These are phyloP conservation scores for Epichloe scottii DNA, from an alignment of 2,329 filamentous ascomycete genomes.

Conservation along the genomic window DNA sequence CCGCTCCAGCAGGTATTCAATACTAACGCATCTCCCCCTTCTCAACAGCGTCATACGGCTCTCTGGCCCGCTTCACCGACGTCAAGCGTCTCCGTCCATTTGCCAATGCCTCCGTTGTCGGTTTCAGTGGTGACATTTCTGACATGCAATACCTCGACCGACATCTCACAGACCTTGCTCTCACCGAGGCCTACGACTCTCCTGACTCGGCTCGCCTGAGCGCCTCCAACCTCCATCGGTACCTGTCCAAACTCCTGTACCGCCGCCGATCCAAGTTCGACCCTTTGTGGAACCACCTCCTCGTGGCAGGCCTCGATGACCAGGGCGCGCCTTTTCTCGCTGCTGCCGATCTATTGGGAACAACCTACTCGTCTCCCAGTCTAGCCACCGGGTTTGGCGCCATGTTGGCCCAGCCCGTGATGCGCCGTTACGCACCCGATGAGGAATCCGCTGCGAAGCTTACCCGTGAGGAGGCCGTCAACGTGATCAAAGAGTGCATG, in stretches of 20 bases:
- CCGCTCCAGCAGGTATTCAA: background rate
- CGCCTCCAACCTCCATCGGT: conserved; percentile 91
- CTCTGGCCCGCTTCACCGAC: conserved; percentile 89
- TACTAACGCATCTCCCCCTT: background rate
- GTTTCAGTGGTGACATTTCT: conserved; percentile 92
- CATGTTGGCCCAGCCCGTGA: conserved; percentile 83
- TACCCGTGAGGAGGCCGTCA: conserved; percentile 64
- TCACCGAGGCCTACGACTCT: conserved; percentile 71
- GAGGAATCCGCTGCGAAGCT: conserved; percentile 64
- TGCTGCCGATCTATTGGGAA: conserved; percentile 82
- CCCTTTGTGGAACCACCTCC: conserved; percentile 90
- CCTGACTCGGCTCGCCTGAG: conserved; percentile 44
- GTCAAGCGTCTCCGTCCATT: conserved; percentile 91
- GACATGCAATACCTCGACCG: conserved; percentile 99
- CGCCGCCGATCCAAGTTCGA: conserved; percentile 90
- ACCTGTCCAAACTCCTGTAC: conserved; percentile 93
- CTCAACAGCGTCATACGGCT: conserved; percentile 79
- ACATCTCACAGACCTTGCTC: conserved; percentile 73
- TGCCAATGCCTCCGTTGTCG: conserved; percentile 70
- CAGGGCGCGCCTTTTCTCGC: conserved; percentile 77
- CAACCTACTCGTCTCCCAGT: conserved; percentile 76
- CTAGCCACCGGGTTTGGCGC: conserved; percentile 89
- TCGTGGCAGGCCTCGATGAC: conserved; percentile 80
- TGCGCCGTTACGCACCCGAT: conserved; percentile 73
- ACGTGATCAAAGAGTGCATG: conserved; percentile 84